These are phyloP conservation scores for Zalerion maritima DNA, from an alignment of 495 filamentous ascomycete species.

Conservation along the genomic window DNA sequence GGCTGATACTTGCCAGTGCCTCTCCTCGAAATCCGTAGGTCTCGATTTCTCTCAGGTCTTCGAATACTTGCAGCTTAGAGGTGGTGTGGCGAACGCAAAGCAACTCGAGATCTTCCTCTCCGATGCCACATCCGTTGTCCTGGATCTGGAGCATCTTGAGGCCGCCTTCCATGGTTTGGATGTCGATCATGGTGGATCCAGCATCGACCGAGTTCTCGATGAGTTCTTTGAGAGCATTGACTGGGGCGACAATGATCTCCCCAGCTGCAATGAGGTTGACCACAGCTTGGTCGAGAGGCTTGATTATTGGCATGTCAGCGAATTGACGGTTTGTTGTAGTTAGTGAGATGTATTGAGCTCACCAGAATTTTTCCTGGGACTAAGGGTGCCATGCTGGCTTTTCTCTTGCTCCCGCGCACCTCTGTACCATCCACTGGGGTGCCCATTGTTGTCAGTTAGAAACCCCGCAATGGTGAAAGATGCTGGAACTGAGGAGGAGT, in stretches of 20 bases:
- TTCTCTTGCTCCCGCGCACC: too few relatives aligned
- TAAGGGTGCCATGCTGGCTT: too few relatives aligned
- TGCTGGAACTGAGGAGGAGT: too few relatives aligned
- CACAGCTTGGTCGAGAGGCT: constrained; percentile 89
- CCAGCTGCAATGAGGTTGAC: constrained; percentile 99
- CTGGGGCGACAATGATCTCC: constrained; percentile 95
- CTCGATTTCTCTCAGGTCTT: constrained; percentile 79
- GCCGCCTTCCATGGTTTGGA: constrained; percentile 91
- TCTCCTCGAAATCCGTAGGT: constrained; percentile 98
- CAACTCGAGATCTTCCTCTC: constrained; percentile 85
- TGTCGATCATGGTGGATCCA: constrained; percentile 79
- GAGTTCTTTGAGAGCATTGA: constrained; percentile 92
- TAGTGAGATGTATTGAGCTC: too few relatives aligned
- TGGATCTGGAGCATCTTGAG: constrained; percentile 94
- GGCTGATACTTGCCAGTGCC: constrained; percentile 94
- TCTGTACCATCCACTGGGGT: too few relatives aligned
- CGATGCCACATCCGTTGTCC: constrained; percentile 94
- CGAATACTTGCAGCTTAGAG: constrained; percentile 88
- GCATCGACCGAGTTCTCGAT: constrained; percentile 98
- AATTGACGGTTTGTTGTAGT: too few relatives aligned
- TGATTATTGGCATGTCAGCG: too few relatives aligned
- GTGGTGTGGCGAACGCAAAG: constrained; percentile 96
- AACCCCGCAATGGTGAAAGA: too few relatives aligned
- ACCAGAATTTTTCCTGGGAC: too few relatives aligned
- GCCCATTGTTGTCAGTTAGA: too few relatives aligned